Conservation (phyloP, 2,329 filamentous ascomycete genomes). For the Pseudogymnoascus sp. region DNA sequence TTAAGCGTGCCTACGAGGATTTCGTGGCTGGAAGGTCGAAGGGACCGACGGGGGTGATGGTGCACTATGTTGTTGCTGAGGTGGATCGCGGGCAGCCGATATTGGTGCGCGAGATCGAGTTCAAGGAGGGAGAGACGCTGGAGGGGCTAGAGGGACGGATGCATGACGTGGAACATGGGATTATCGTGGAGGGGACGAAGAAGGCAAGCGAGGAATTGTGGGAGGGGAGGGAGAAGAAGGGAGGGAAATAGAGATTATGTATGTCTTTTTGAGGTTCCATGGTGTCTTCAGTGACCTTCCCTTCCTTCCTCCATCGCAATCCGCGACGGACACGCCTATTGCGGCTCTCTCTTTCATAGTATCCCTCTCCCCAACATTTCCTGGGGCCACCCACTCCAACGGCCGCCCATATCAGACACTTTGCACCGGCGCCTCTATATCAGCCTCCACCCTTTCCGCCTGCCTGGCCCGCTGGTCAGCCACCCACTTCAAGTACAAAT, state of each 20-base stretch:
- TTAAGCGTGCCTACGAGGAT: slow-evolving; percentile 68
- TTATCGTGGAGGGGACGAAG: slow-evolving; percentile 68
- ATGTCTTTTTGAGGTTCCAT: background rate
- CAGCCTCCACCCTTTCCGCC: background rate
- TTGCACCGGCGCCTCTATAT: background rate
- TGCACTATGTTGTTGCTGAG: slow-evolving; percentile 72
- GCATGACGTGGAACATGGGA: slow-evolving; percentile 65
- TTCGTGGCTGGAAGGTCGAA: slow-evolving; percentile 56
- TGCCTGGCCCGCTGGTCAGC: background rate
- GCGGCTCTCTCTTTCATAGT: background rate
- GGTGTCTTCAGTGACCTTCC: background rate
- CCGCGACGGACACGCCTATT: background rate
- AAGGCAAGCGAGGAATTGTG: slow-evolving; percentile 36
- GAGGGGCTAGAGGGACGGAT: slow-evolving; percentile 63
- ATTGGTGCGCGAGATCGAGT: slow-evolving; percentile 59
- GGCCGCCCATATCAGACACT: background rate
- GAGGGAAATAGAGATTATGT: slow-evolving; percentile 18
- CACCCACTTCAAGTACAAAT: slow-evolving; percentile 55
- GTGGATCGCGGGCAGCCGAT: slow-evolving; percentile 76
- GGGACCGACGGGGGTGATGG: slow-evolving; percentile 72
- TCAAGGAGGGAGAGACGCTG: slow-evolving; percentile 55
- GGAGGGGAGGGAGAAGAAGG: slow-evolving; percentile 22
- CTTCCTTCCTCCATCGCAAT: background rate
- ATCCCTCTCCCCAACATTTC: background rate
- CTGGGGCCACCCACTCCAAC: background rate